Conservation (phyloP, 2,329 filamentous ascomycete genomes). For the Fusarium sambucinum region DNA sequence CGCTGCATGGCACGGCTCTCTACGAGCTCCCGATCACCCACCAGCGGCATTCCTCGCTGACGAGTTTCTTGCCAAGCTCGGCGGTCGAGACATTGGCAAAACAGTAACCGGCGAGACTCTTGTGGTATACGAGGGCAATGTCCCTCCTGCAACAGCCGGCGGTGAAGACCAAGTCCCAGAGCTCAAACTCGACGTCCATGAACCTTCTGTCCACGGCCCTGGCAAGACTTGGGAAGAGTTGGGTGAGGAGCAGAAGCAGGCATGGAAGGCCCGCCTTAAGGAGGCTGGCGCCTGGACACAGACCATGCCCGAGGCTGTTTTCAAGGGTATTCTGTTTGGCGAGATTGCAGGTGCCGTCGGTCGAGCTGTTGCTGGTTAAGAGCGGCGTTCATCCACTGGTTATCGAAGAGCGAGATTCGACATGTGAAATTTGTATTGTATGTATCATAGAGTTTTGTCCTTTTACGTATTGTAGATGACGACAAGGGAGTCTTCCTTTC, state of each 20-base stretch:
- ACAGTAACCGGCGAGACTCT: conserved; percentile 54
- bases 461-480: conserved; percentile 23
- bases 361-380: conserved; percentile 59
- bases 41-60: conserved; percentile 47
- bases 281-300: conserved; percentile 84
- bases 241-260: conserved; percentile 68
- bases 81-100: conserved; percentile 50
- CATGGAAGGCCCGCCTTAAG: conserved; percentile 77
- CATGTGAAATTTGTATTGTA: conserved; percentile 19
- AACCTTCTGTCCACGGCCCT: conserved; percentile 60
- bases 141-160: conserved; percentile 32
- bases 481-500: conserved; percentile 17
- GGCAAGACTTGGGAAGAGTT: conserved; percentile 80
- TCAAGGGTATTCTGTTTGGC: conserved; percentile 82
- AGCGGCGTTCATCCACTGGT: not conserved
- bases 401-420: not conserved
- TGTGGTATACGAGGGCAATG: conserved; percentile 52
- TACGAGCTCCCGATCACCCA: conserved; percentile 46
- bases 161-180: conserved; percentile 36
- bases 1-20: conserved; percentile 52
- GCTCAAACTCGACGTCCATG: conserved; percentile 60
- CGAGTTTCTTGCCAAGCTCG: conserved; percentile 55
- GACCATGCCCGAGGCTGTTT: conserved; percentile 79
- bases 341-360: conserved; percentile 75
- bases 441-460: conserved; percentile 21